Base-by-base conservation (phyloP, 1,139 yeast species). In the Kodamaea anthophila region DNA sequence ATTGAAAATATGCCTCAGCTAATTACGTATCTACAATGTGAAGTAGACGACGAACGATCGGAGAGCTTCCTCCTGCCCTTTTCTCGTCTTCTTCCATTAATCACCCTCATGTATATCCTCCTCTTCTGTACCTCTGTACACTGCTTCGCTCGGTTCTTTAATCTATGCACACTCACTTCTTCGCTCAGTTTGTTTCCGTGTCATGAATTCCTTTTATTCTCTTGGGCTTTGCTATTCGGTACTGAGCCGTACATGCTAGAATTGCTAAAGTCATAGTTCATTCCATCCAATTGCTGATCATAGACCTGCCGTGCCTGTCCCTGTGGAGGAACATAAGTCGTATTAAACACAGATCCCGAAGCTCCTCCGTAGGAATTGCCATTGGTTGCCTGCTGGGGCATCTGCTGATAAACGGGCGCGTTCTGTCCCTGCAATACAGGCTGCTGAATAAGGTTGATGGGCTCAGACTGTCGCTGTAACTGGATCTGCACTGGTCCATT, bases 271-370 rank as follows among this genome's bases (percentile, higher is more conserved):
- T 24, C 27, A n/a, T 16, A 8, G 21, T 24, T 24, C 27, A 24
- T 24, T 4, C 15, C 27, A 11, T 24, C 21, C 27, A 24, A 24
- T 8, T 10, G 27, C 11, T 24, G 27, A 9, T 13, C 27, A 18
- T 24, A 24, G 11, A 24, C 18, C 10, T 5, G 10, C 15, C 27
- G 16, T 12, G n/a, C 5, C 18, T 23, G 26, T 8, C 15, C 4
- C 15, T 18, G 15, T 7, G 16, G 11, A n/a, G 19, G 15, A 7
- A 8, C 21, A 18, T 12, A 24, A 8, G 15, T 9, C 5, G 27
- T 21, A 11, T 12, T 21, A 18, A 24, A 24, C 5, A 6, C 27
- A 18, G 15, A 24, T 4, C 4, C 26, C 7, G 12, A 19, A 7
- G 18, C 7, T 5, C 13, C 13, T n/a, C 20, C 26, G 12, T 15